A percentile compares a stretch with the other conserved stretches of the same genome.
Evolutionary conservation across 176 grass and related monocot genomes (phyloP).

Genomic region (Puccinellia tenuiflora): DNA sequence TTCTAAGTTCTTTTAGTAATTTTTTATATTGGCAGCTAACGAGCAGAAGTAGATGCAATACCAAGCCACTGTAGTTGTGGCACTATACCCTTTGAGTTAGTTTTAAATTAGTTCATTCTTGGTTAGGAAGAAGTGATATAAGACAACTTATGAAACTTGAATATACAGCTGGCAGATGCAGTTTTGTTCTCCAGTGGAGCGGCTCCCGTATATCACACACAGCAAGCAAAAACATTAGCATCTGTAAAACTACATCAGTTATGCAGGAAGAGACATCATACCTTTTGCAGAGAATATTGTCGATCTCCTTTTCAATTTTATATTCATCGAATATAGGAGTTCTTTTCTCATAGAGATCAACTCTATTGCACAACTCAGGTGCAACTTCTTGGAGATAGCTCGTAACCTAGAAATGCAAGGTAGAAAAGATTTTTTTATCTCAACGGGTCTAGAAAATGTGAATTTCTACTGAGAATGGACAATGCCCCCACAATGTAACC

Average conservation of each 20-base stretch:
- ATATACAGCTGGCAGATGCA: background rate
- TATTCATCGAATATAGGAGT: constrained; percentile 91
- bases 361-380: constrained; percentile 82
- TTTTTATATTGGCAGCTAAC: background rate
- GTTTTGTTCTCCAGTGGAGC: constrained; percentile 2
- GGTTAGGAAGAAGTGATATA: background rate
- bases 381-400: constrained; percentile 90
- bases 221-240: constrained; percentile 9
- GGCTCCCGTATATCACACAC: background rate
- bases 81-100: background rate
- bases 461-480: constrained; percentile 5
- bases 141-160: background rate
- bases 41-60: background rate
- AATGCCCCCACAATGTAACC: background rate
- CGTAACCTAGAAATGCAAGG: constrained; percentile 50
- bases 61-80: background rate
- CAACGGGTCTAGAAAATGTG: background rate
- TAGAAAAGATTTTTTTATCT: background rate
- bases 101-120: background rate
- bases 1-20: constrained; percentile 8
- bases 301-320: constrained; percentile 91
- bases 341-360: constrained; percentile 78
- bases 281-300: constrained; percentile 92
- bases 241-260: background rate
- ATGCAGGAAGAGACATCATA: constrained; percentile 16